Conservation (phyloP, 2,329 filamentous ascomycete species). For the Stagonosporopsis rhizophila region DNA sequence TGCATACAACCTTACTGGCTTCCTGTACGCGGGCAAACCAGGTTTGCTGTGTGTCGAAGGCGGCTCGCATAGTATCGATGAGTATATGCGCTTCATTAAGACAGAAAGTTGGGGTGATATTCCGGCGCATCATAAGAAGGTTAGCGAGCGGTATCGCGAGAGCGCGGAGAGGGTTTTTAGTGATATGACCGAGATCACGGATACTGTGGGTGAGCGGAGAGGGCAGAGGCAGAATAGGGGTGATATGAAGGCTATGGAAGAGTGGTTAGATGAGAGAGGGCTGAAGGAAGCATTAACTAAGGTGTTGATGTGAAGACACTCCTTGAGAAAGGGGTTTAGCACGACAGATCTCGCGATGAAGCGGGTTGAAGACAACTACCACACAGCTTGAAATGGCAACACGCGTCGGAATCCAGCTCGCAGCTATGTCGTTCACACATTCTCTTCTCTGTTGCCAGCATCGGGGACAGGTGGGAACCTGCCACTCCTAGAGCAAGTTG, state of each 20-base stretch:
- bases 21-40: slow-evolving; percentile 67
- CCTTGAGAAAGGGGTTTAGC: not conserved
- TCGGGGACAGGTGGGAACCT: too few species aligned
- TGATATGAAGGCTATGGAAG: slow-evolving; percentile 62
- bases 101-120: slow-evolving; percentile 70
- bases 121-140: slow-evolving; percentile 67
- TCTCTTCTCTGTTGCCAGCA: too few species aligned
- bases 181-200: slow-evolving; percentile 66
- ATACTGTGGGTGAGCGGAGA: slow-evolving; percentile 56
- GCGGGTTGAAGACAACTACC: not conserved
- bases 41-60: slow-evolving; percentile 63
- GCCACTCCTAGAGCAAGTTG: not conserved
- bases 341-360: not conserved
- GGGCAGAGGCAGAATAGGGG: slow-evolving; percentile 60
- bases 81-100: slow-evolving; percentile 69
- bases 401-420: too few species aligned
- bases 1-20: slow-evolving; percentile 62
- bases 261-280: slow-evolving; percentile 57
- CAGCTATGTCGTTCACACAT: too few species aligned
- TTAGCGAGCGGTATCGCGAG: slow-evolving; percentile 63
- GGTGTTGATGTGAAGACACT: slow-evolving; percentile 43
- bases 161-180: slow-evolving; percentile 53
- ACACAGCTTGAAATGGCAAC: not conserved
- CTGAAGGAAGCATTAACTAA: slow-evolving; percentile 56
- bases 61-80: slow-evolving; percentile 57